Conservation (phyloP, 1,284 basidiomycete genomes). For the Grifola frondosa region DNA sequence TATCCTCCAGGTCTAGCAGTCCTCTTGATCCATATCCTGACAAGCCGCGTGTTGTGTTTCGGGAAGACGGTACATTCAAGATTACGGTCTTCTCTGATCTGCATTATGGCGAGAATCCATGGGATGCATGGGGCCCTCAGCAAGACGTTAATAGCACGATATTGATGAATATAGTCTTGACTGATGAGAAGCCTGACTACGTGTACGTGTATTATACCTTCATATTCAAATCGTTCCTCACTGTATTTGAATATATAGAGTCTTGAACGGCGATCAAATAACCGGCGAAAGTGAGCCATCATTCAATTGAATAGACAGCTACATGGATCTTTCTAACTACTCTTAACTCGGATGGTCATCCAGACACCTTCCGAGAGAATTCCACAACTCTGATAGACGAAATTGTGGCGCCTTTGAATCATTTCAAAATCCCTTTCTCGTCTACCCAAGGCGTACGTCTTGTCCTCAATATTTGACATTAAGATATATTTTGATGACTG, state of each 20-base stretch:
- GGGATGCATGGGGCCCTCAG: slow-evolving; percentile 62
- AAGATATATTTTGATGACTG: background rate
- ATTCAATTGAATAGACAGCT: background rate
- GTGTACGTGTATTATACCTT: slow-evolving; percentile 42
- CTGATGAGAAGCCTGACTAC: slow-evolving; percentile 58
- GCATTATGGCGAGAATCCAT: slow-evolving; percentile 69
- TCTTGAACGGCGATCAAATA: slow-evolving; percentile 64
- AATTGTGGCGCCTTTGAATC: slow-evolving; percentile 36
- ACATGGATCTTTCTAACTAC: background rate
- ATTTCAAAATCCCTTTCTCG: slow-evolving; percentile 33
- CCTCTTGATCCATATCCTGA: slow-evolving; percentile 27
- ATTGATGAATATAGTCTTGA: slow-evolving; percentile 54
- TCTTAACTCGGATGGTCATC: background rate
- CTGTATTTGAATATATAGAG: slow-evolving; percentile 17
- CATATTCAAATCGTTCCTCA: background rate
- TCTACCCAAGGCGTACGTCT: slow-evolving; percentile 53
- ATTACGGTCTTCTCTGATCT: slow-evolving; percentile 67
- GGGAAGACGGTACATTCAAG: slow-evolving; percentile 57
- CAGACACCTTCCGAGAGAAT: slow-evolving; percentile 56
- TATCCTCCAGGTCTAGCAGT: too few relatives aligned
- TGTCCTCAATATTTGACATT: background rate
- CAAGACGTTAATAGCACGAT: slow-evolving; percentile 58
- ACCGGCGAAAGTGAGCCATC: slow-evolving; percentile 58
- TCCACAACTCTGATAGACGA: slow-evolving; percentile 32
- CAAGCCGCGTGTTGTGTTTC: slow-evolving; percentile 30